Evolutionary conservation across 768 basidiomycete genomes (phyloP).

Genomic region (Cyclocybe cylindracea): DNA sequence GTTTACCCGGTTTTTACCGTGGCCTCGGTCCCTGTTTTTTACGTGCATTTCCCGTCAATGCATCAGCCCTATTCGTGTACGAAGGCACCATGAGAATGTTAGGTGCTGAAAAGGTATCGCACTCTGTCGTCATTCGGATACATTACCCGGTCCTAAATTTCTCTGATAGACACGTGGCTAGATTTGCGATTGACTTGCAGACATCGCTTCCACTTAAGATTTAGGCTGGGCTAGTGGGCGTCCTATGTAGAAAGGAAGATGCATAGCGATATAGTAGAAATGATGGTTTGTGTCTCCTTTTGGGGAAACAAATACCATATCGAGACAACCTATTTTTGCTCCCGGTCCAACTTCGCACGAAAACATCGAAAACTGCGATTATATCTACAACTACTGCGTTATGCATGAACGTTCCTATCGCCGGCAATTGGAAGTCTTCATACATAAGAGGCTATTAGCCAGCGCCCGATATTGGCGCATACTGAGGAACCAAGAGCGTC

Average conservation of each 20-base stretch:
- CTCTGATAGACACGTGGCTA: conserved; percentile 45
- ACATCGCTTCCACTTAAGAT: conserved; percentile 4
- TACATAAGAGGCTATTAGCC: not conserved
- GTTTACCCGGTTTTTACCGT: conserved; percentile 58
- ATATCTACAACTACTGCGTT: too few species aligned
- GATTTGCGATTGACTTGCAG: conserved; percentile 23
- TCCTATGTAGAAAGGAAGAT: not conserved
- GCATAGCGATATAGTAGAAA: not conserved
- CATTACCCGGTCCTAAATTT: conserved; percentile 3
- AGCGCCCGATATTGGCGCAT: not conserved
- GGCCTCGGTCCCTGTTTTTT: conserved; percentile 69
- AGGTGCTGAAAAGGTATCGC: conserved; percentile 63
- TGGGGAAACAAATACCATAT: conserved; percentile 34
- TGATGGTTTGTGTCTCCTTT: conserved; percentile 26
- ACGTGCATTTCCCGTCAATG: conserved; percentile 79
- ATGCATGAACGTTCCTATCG: too few species aligned
- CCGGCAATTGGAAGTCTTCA: not conserved
- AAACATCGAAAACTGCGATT: too few species aligned
- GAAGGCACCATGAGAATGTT: conserved; percentile 68
- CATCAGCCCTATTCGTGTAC: conserved; percentile 77
- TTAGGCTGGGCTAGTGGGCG: conserved; percentile 3
- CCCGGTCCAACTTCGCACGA: not conserved
- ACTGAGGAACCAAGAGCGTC: not conserved
- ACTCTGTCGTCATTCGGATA: conserved; percentile 5
- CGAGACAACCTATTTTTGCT: conserved; percentile 13